Conservation (phyloP, 371 early-diverging fungal species). For the Mucor mucedo region DNA sequence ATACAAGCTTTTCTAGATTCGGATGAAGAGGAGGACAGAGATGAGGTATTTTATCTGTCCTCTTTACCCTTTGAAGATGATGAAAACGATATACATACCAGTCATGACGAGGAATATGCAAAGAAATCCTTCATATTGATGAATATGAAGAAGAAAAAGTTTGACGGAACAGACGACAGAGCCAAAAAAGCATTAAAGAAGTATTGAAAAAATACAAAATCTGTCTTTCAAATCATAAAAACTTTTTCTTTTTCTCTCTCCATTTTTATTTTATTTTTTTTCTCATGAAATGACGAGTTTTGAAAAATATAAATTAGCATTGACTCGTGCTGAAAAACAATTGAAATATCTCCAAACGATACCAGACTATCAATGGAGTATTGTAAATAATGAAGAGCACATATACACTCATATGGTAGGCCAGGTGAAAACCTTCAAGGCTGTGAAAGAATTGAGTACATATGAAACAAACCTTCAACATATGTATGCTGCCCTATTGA, state of each 20-base stretch:
- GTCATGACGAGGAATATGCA: conserved; percentile 25
- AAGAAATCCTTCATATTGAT: conserved; percentile 11
- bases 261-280: conserved; percentile 10
- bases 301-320: conserved; percentile 6
- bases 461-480: conserved; percentile 4
- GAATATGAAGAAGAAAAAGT: conserved; percentile 20
- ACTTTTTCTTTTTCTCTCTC: conserved; percentile 8
- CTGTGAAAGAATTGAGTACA: conserved; percentile 1
- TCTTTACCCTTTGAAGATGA: conserved; percentile 26
- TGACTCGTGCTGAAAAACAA: conserved; percentile 9
- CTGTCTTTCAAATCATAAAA: neutral
- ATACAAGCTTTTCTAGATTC: conserved; percentile 72
- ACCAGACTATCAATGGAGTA: conserved; percentile 3
- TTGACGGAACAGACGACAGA: conserved; percentile 13
- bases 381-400: conserved; percentile 9
- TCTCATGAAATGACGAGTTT: conserved; percentile 5
- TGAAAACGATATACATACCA: neutral
- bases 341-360: conserved; percentile 6
- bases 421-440: conserved; percentile 5
- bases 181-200: conserved; percentile 23
- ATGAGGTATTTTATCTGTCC: conserved; percentile 42
- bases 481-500: conserved; percentile 5
- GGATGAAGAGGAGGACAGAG: conserved; percentile 61
- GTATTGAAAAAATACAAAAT: conserved; percentile 4
- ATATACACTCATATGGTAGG: neutral